Conservation (phyloP, 495 filamentous ascomycete genomes). For the Xylaria curta region DNA sequence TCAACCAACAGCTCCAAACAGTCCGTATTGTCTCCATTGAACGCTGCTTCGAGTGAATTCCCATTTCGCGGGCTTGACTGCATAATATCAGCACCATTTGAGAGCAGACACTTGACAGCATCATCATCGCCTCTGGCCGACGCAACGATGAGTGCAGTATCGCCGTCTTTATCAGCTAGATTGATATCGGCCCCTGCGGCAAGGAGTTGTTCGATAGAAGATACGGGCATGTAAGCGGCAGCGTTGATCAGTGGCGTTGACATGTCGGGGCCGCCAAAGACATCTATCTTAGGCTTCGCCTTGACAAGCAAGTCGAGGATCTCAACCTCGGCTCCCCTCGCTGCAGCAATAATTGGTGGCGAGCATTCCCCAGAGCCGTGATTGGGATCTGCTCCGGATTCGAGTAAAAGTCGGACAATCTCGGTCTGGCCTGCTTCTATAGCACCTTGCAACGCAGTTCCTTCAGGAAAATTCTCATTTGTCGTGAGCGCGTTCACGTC, state of each 20-base stretch:
- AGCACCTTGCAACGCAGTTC: constrained; percentile 44
- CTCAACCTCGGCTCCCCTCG: constrained; percentile 34
- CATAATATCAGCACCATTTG: constrained; percentile 41
- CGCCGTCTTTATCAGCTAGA: constrained; percentile 40
- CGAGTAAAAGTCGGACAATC: constrained; percentile 41
- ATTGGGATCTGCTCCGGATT: constrained; percentile 40
- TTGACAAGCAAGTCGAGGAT: constrained; percentile 40
- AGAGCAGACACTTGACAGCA: constrained; percentile 37
- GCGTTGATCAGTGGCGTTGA: constrained; percentile 37
- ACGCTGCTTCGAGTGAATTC: constrained; percentile 36
- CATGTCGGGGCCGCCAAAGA: constrained; percentile 28
- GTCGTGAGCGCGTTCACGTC: constrained; percentile 40
- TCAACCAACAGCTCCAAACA: constrained; percentile 33
- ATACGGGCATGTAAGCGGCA: constrained; percentile 37
- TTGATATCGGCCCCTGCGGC: constrained; percentile 43
- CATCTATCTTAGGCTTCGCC: constrained; percentile 36
- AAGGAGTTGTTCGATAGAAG: constrained; percentile 37
- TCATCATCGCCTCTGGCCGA: constrained; percentile 36
- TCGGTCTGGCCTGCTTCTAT: constrained; percentile 36
- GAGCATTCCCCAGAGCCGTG: constrained; percentile 35
- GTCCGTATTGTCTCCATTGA: constrained; percentile 25
- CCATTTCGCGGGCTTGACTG: constrained; percentile 30
- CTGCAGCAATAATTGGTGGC: constrained; percentile 40
- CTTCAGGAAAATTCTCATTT: constrained; percentile 36
- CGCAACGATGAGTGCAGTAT: constrained; percentile 41